A percentile compares a stretch with the other conserved stretches of the same genome.
phyloP scores from a whole-genome alignment of 192 early-diverging fungal species.

The Coemansia sp. region DNA sequence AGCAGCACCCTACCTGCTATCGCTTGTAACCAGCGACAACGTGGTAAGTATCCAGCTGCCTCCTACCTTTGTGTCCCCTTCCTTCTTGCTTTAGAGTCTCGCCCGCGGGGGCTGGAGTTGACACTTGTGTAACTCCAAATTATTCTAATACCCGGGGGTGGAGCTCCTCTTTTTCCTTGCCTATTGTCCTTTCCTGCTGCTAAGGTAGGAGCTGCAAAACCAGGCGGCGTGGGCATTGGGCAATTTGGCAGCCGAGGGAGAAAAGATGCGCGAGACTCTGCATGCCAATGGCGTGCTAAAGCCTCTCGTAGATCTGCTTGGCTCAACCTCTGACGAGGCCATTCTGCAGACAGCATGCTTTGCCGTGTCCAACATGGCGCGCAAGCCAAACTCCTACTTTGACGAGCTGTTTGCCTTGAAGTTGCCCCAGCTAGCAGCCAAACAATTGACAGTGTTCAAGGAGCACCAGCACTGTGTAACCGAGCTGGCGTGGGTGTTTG shows the following conservation, averaged over 20 bases:
- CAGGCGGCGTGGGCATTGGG: slow-evolving; percentile 92
- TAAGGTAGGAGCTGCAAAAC: slow-evolving; percentile 66
- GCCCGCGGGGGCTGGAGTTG: not conserved
- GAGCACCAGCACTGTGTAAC: slow-evolving; percentile 55
- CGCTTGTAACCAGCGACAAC: slow-evolving; percentile 50
- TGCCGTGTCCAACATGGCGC: slow-evolving; percentile 69
- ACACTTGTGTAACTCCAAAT: not conserved
- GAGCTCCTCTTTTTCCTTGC: no score
- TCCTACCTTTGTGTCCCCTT: not conserved
- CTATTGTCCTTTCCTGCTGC: slow-evolving; percentile 1
- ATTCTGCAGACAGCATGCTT: slow-evolving; percentile 69
- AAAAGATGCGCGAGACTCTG: slow-evolving; percentile 70
- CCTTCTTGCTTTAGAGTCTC: not conserved
- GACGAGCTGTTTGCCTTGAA: slow-evolving; percentile 54
- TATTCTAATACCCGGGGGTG: not conserved
- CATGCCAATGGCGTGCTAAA: slow-evolving; percentile 70
- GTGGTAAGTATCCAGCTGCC: slow-evolving; percentile 21
- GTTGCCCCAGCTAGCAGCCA: slow-evolving; percentile 48
- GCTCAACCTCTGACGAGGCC: slow-evolving; percentile 55
- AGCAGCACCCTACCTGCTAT: slow-evolving; percentile 54
- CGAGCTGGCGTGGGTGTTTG: slow-evolving; percentile 68
- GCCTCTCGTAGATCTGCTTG: slow-evolving; percentile 71
- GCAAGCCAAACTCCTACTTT: slow-evolving; percentile 58
- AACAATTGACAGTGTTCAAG: slow-evolving; percentile 43
- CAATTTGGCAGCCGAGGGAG: slow-evolving; percentile 88